Percentiles rank a stretch among this genome's conserved stretches.
These are phyloP conservation scores for Pisolithus tinctorius DNA, from an alignment of 768 basidiomycete genomes.

Conservation along the genomic window DNA sequence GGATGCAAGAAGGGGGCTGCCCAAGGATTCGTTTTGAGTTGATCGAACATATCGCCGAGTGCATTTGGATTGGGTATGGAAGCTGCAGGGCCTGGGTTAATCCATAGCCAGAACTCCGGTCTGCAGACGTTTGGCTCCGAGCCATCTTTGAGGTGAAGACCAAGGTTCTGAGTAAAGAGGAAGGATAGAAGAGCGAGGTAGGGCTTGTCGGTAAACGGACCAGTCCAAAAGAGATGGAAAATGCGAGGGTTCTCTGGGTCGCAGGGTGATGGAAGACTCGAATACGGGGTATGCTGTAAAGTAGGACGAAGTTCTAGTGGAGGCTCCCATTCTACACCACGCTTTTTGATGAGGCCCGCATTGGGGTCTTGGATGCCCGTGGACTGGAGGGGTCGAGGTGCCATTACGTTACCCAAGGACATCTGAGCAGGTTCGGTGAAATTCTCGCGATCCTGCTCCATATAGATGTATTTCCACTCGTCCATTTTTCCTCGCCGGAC, in stretches of 20 bases:
- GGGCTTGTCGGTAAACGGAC: slow-evolving; percentile 97
- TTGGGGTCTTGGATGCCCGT: slow-evolving; percentile 39
- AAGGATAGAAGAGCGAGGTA: slow-evolving; percentile 93
- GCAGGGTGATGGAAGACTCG: slow-evolving; percentile 57
- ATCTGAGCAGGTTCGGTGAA: slow-evolving; percentile 29
- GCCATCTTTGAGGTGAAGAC: slow-evolving; percentile 60
- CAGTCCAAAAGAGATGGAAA: slow-evolving; percentile 99
- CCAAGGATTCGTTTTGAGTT: slow-evolving; percentile 85
- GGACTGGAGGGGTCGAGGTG: slow-evolving; percentile 24
- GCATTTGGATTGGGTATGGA: slow-evolving; percentile 82
- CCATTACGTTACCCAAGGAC: slow-evolving; percentile 25
- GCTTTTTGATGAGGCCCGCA: slow-evolving; percentile 50
- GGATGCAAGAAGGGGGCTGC: slow-evolving; percentile 91
- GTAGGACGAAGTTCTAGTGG: slow-evolving; percentile 41
- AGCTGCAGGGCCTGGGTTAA: slow-evolving; percentile 96
- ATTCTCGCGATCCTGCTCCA: slow-evolving; percentile 49
- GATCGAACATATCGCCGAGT: slow-evolving; percentile 72
- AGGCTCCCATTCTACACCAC: slow-evolving; percentile 56
- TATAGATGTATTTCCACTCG: slow-evolving; percentile 85
- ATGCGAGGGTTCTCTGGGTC: slow-evolving; percentile 80
- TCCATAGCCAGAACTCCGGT: slow-evolving; percentile 96
- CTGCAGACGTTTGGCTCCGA: slow-evolving; percentile 49
- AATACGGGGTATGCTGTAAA: slow-evolving; percentile 48
- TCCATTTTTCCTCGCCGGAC: slow-evolving; percentile 70
- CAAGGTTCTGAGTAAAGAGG: slow-evolving; percentile 92